Percentiles rank a stretch among this genome's conserved stretches.
These are phyloP conservation scores for Xylariaceae sp. DNA, from an alignment of 2,329 filamentous ascomycete genomes.

Conservation along the genomic window DNA sequence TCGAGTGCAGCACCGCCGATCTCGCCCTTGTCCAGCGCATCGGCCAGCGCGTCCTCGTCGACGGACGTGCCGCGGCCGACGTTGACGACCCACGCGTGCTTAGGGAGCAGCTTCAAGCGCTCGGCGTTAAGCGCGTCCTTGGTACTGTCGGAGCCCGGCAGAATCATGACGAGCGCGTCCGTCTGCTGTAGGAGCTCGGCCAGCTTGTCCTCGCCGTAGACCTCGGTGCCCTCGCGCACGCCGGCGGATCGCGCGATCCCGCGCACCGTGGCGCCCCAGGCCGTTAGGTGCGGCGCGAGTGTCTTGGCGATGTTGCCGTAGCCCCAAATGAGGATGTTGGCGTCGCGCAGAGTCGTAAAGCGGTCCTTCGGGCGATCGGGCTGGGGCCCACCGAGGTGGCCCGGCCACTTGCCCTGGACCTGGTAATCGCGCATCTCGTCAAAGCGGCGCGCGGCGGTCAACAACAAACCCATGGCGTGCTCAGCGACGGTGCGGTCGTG, in stretches of 20 bases:
- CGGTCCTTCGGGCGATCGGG: slow-evolving; percentile 61
- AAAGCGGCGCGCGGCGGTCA: slow-evolving; percentile 62
- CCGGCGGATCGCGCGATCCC: slow-evolving; percentile 64
- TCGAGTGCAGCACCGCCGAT: slow-evolving; percentile 59
- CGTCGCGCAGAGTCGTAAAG: slow-evolving; percentile 66
- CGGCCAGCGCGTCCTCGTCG: slow-evolving; percentile 56
- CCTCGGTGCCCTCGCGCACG: slow-evolving; percentile 64
- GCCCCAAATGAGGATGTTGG: slow-evolving; percentile 67
- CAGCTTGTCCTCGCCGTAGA: slow-evolving; percentile 62
- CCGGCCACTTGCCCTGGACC: slow-evolving; percentile 62
- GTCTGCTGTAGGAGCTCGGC: slow-evolving; percentile 60
- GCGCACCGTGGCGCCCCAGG: slow-evolving; percentile 63
- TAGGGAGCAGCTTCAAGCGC: slow-evolving; percentile 59
- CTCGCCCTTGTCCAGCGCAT: slow-evolving; percentile 51
- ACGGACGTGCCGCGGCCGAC: slow-evolving; percentile 57
- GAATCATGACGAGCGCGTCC: slow-evolving; percentile 72
- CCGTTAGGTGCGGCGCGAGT: slow-evolving; percentile 60
- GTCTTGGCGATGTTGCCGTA: slow-evolving; percentile 72
- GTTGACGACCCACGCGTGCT: slow-evolving; percentile 63
- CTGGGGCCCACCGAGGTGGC: slow-evolving; percentile 66
- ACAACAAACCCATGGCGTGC: slow-evolving; percentile 65
- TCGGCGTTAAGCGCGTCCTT: slow-evolving; percentile 61
- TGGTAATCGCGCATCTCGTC: slow-evolving; percentile 70
- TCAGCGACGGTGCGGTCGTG: slow-evolving; percentile 71
- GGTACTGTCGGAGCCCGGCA: slow-evolving; percentile 65